phyloP scores from a whole-genome alignment of 129 eudicot genomes.

The Logfia minima region DNA sequence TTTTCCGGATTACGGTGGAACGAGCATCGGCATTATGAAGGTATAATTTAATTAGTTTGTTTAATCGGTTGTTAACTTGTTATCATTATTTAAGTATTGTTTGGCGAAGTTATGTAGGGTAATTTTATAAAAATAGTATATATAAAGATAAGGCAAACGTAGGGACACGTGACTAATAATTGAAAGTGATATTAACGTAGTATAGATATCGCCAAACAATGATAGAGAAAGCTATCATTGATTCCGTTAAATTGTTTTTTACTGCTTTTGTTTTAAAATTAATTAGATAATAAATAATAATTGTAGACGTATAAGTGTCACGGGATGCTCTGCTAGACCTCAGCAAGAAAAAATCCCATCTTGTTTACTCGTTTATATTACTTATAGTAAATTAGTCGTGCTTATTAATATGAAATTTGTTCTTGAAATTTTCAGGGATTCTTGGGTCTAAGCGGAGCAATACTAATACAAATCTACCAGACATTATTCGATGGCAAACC shows the following conservation, averaged over 20 bases:
- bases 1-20: slow-evolving; percentile 73
- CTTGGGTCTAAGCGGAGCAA: slow-evolving; percentile 93
- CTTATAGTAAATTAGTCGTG: too few relatives aligned
- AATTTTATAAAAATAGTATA: too few relatives aligned
- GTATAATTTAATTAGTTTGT: slow-evolving; percentile 31
- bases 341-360: too few relatives aligned
- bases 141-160: neutral
- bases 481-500: slow-evolving; percentile 56
- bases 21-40: slow-evolving; percentile 92
- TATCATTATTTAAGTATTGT: too few relatives aligned
- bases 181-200: neutral
- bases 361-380: too few relatives aligned
- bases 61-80: neutral
- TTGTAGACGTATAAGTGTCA: too few relatives aligned
- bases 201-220: neutral
- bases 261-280: too few relatives aligned
- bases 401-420: neutral
- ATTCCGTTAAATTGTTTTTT: too few relatives aligned
- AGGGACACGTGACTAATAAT: neutral
- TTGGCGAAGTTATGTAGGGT: neutral
- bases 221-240: neutral
- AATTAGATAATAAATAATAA: too few relatives aligned
- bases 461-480: slow-evolving; percentile 72
- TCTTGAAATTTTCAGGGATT: slow-evolving; percentile 58
- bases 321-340: too few relatives aligned